Percentiles rank a stretch among this genome's conserved stretches.
These are phyloP conservation scores for Kalmusia sp. DNA, from an alignment of 2,329 filamentous ascomycete genomes.

Conservation along the genomic window DNA sequence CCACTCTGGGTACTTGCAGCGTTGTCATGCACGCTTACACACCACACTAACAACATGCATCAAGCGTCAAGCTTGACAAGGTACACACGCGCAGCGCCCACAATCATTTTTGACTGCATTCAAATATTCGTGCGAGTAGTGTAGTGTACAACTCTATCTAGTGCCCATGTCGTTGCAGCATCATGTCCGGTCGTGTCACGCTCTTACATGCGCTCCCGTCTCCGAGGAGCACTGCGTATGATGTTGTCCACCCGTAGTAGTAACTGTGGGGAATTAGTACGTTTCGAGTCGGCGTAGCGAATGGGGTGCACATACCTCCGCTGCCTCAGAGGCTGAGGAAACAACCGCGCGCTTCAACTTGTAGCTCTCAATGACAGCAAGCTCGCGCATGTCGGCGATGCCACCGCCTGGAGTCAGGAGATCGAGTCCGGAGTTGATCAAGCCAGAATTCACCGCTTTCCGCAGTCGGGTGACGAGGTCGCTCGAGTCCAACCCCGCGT, in stretches of 20 bases:
- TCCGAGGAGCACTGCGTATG: conserved; percentile 88
- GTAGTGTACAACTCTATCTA: conserved; percentile 38
- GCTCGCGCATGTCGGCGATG: conserved; percentile 92
- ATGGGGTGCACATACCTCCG: conserved; percentile 72
- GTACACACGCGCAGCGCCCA: conserved; percentile 3
- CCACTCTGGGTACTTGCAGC: conserved; percentile 1
- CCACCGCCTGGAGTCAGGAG: conserved; percentile 88
- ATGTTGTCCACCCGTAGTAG: conserved; percentile 97
- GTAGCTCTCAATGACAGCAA: conserved; percentile 96
- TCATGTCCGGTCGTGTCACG: conserved; percentile 16
- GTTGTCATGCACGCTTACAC: conserved; percentile 5
- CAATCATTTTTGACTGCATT: conserved; percentile 28
- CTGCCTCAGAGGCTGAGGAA: conserved; percentile 92
- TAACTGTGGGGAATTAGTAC: conserved; percentile 63
- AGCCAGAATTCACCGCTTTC: conserved; percentile 92
- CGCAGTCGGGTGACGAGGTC: conserved; percentile 90
- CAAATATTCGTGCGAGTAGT: conserved; percentile 15
- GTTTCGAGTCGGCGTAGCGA: conserved; percentile 11
- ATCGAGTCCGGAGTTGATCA: conserved; percentile 91
- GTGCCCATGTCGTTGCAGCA: conserved; percentile 24
- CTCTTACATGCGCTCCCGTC: conserved; percentile 74
- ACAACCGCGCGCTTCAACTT: conserved; percentile 99
- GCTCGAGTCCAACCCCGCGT: conserved; percentile 93
- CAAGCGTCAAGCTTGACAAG: not conserved
- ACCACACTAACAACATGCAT: not conserved